Evolutionary conservation across 1,284 basidiomycete genomes (phyloP), one percentile per base, ranked within the genome.

Genomic region (Golubevia pallescens): DNA sequence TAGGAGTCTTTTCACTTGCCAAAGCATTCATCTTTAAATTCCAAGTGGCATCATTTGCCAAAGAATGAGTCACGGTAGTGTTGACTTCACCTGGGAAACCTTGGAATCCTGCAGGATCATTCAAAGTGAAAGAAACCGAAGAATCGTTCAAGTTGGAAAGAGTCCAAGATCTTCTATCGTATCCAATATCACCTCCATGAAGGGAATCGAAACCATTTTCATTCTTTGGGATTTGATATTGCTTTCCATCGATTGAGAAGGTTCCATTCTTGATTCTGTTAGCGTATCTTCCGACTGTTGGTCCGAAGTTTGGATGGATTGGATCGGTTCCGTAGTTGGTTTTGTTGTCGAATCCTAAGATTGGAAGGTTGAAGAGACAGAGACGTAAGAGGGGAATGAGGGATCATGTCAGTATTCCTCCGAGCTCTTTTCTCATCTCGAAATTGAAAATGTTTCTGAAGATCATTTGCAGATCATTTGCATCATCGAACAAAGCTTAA

Each of bases 211-310:
- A 34, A 16, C 64, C 61, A 53, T 81, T 81, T 66, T 81, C 78
- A 65, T 81, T 81, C 59, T 73, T 68, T n/a, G 78, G 77, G 2
- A 74, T 66, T 42, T 78, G 62, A 58, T 77, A 81, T 2, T 69
- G 73, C 56, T 66, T 51, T 7, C 75, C 75, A 55, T 79, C 67
- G 62, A 78, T 60, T 58, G 66, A 67, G 60, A 78, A 81, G 8
- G 78, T 79, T 10, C 78, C 78, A 63, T 81, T 81, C 73, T 74
- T 79, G 75, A 81, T 81, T 24, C 78, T 71, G 59, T 79, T 81
- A 28, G 77, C 77, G 55, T 79, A 81, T 16, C 78, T 69, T 19
- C 78, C 78, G 5, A 80, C 77, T 28, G 75, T 63, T 10, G 78
- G 77, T 0, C 75, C 73, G 28, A 81, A 79, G 63, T 75, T 68